Percentiles rank a stretch among this genome's conserved stretches.
Evolutionary conservation across 2,329 filamentous ascomycete genomes (phyloP).

Genomic region (Pseudogymnoascus sp.): DNA sequence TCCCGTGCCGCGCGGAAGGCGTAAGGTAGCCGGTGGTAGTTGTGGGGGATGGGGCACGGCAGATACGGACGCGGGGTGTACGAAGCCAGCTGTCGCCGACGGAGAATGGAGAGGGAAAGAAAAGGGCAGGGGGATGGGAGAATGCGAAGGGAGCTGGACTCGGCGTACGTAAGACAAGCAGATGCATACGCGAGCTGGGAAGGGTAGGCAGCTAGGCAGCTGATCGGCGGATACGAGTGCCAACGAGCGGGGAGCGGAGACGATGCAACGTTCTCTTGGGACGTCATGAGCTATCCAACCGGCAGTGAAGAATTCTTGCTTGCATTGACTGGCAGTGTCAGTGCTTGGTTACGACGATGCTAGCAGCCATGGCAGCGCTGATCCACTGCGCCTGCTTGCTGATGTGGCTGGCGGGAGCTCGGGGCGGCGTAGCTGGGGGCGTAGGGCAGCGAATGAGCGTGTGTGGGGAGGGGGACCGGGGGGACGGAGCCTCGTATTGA

Average conservation of each 20-base stretch:
- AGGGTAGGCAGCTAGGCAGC: not conserved
- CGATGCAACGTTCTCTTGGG: not conserved
- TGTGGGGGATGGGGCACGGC: not conserved
- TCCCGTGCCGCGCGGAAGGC: not conserved
- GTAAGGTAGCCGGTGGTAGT: not conserved
- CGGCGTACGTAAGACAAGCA: not conserved
- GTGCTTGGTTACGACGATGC: not conserved
- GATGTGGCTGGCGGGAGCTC: not conserved
- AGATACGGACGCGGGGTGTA: not conserved
- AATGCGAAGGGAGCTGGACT: not conserved
- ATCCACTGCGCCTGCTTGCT: not conserved
- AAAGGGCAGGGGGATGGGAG: not conserved
- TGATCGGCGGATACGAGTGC: not conserved
- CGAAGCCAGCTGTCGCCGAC: not conserved
- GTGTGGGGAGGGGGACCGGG: not conserved
- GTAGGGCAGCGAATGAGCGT: not conserved
- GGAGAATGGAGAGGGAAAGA: not conserved
- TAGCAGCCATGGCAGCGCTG: not conserved
- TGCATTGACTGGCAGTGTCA: not conserved
- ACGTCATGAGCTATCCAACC: not conserved
- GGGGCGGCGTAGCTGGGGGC: not conserved
- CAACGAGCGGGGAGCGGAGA: not conserved
- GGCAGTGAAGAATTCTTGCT: not conserved
- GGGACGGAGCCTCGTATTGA: no score
- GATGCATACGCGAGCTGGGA: not conserved